Base-by-base conservation (phyloP, 495 filamentous ascomycete genomes). In the Zalerion maritima region DNA sequence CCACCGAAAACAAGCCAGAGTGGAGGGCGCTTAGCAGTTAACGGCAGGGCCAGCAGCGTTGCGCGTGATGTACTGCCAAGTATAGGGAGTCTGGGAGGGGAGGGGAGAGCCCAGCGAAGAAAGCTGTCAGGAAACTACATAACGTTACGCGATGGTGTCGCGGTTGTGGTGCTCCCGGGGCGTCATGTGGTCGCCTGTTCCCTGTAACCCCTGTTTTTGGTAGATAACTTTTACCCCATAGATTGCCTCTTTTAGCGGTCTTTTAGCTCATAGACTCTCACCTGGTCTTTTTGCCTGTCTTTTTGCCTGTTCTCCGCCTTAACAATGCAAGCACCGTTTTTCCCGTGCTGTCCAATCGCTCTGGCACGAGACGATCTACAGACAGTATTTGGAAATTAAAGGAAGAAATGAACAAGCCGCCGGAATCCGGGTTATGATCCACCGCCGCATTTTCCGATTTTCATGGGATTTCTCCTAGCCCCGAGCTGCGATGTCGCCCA, bases 161-260 rank as follows among this genome's bases (percentile, higher is more conserved):
- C 33, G 31, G 36, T 18, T 41, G 24, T 14, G 15, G 31, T 34
- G 11, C 46, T 51, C 48, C 48, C 47, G 48, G 39, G 48, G n/a
- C n/a, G n/a, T n/a, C n/a, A n/a, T n/a, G n/a, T n/a, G n/a, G n/a
- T n/a, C n/a, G n/a, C n/a, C n/a, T n/a, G n/a, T n/a, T 42, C 45
- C 42, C 34, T 14, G 23, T 23, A 32, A 35, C 33, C 11, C 14
- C 28, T 31, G 37, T 46, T 52, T 49, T 33, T 38, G 22, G 40
- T 52, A 41, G 36, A 34, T 52, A 52, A 52, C 25, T 8, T 43
- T 52, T 52, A 52, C 49, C 49, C 49, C 43, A 52, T 52, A 49
- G 46, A 43, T 47, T 49, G 38, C 38, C 46, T 26, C 43, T 37
- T 45, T 24, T 6, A 31, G 34, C 42, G 33, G 44, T 41, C 35